Evolutionary conservation across 1,284 basidiomycete genomes (phyloP).

Genomic region (Tilletia caries): DNA sequence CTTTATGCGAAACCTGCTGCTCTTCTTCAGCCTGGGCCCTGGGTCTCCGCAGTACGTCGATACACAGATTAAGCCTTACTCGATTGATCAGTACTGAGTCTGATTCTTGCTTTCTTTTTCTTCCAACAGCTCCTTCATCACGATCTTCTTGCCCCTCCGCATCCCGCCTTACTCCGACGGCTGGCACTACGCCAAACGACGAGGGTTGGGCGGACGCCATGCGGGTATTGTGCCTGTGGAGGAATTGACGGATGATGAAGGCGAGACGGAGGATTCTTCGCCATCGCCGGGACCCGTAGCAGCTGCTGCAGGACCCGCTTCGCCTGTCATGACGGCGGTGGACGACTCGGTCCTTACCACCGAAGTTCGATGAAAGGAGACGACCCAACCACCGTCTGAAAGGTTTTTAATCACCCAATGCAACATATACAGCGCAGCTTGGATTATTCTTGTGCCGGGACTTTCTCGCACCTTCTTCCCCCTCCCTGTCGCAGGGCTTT

Average conservation of each 20-base stretch:
- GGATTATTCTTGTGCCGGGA: too few species aligned
- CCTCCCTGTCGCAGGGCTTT: too few species aligned
- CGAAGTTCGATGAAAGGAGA: too few species aligned
- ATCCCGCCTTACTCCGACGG: slow-evolving; percentile 82
- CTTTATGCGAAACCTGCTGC: slow-evolving; percentile 66
- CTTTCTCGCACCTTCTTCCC: too few species aligned
- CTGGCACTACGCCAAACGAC: slow-evolving; percentile 70
- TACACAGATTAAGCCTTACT: neutral
- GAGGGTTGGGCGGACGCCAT: slow-evolving; percentile 58
- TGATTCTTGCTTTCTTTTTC: neutral
- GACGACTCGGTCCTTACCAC: neutral
- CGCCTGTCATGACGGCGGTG: neutral
- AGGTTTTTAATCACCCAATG: neutral
- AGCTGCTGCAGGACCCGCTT: neutral
- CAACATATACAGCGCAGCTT: neutral
- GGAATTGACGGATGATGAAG: slow-evolving; percentile 61
- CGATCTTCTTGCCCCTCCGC: slow-evolving; percentile 75
- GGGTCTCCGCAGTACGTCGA: neutral
- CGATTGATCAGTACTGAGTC: slow-evolving; percentile 3
- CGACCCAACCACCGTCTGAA: too few species aligned
- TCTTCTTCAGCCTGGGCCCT: slow-evolving; percentile 71
- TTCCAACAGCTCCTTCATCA: slow-evolving; percentile 64
- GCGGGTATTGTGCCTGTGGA: slow-evolving; percentile 57
- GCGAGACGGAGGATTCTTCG: slow-evolving; percentile 28
- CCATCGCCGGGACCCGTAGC: neutral